A percentile compares a stretch with the other conserved stretches of the same genome.
Evolutionary conservation across 83 land plant genomes (phyloP).

Genomic region (Diphasiastrum complanatum): DNA sequence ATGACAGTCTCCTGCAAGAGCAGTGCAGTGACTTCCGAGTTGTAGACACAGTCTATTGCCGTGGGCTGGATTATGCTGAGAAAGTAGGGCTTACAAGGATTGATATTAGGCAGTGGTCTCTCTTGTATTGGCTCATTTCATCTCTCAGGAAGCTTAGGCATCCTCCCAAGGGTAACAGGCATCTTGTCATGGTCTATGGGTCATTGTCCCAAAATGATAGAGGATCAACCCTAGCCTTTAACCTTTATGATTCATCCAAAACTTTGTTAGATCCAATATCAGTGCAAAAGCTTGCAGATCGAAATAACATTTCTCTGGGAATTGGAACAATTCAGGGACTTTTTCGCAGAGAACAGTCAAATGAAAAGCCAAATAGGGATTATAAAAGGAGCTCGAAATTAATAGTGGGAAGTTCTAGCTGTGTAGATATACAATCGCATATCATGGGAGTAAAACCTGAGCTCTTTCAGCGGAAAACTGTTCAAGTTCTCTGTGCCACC

Average conservation of each 20-base stretch:
- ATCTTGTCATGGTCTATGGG: constrained; percentile 25
- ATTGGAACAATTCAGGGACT: constrained; percentile 17
- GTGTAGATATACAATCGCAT: background rate
- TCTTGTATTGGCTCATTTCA: constrained; percentile 30
- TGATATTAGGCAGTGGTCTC: constrained; percentile 18
- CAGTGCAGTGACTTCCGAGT: background rate
- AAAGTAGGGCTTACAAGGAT: constrained; percentile 17
- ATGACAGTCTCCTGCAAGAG: background rate
- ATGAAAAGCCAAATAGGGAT: no score
- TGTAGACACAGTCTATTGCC: constrained; percentile 9
- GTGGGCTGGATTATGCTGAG: constrained; percentile 30
- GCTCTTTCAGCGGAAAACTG: background rate
- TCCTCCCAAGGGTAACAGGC: constrained; percentile 8
- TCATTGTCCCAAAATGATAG: constrained; percentile 17
- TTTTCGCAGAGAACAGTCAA: constrained; percentile 1
- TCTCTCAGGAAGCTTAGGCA: constrained; percentile 25
- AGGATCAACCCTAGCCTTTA: constrained; percentile 25
- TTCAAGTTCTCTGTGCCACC: background rate
- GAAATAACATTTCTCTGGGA: constrained; percentile 30
- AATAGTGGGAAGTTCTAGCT: background rate
- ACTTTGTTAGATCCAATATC: constrained; percentile 16
- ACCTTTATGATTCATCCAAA: constrained; percentile 20
- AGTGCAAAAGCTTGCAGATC: constrained; percentile 33
- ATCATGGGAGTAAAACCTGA: background rate
- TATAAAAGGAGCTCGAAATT: background rate